Conservation (phyloP, 805 yeast species). For the Nakazawaea holstii region DNA sequence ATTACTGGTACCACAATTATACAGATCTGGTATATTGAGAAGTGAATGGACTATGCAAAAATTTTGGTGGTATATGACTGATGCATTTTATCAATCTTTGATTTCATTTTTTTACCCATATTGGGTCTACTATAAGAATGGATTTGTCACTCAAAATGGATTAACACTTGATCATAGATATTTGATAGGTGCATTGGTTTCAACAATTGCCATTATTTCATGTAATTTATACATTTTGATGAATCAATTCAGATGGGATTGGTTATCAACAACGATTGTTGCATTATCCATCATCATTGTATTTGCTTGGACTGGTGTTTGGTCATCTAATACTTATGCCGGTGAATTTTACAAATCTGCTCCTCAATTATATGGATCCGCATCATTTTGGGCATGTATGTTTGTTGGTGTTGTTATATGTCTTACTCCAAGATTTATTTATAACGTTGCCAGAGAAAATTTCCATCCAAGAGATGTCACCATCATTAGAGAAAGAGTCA, state of each 20-base stretch:
- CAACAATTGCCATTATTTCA: slow-evolving; percentile 55
- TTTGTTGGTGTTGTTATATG: slow-evolving; percentile 52
- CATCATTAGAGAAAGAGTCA: slow-evolving; percentile 66
- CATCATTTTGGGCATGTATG: slow-evolving; percentile 59
- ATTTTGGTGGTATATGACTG: slow-evolving; percentile 58
- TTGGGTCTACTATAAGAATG: slow-evolving; percentile 43
- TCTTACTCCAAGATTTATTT: slow-evolving; percentile 61
- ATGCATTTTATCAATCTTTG: slow-evolving; percentile 69
- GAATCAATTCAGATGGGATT: slow-evolving; percentile 76
- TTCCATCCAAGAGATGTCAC: slow-evolving; percentile 64
- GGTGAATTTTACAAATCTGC: slow-evolving; percentile 64
- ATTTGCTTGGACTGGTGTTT: slow-evolving; percentile 77
- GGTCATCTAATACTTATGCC: slow-evolving; percentile 51
- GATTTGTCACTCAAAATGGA: slow-evolving; percentile 40
- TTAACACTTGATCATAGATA: slow-evolving; percentile 57
- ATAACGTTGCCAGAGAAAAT: slow-evolving; percentile 48
- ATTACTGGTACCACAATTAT: slow-evolving; percentile 64
- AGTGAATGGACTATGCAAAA: slow-evolving; percentile 55
- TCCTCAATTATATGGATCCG: slow-evolving; percentile 53
- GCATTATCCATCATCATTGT: slow-evolving; percentile 52
- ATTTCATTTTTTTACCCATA: slow-evolving; percentile 67
- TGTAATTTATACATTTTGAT: slow-evolving; percentile 62
- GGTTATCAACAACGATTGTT: slow-evolving; percentile 50
- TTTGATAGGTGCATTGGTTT: slow-evolving; percentile 63
- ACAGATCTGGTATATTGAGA: slow-evolving; percentile 61